Conservation (phyloP, 2,329 filamentous ascomycete species). For the Aphanocladium album region DNA sequence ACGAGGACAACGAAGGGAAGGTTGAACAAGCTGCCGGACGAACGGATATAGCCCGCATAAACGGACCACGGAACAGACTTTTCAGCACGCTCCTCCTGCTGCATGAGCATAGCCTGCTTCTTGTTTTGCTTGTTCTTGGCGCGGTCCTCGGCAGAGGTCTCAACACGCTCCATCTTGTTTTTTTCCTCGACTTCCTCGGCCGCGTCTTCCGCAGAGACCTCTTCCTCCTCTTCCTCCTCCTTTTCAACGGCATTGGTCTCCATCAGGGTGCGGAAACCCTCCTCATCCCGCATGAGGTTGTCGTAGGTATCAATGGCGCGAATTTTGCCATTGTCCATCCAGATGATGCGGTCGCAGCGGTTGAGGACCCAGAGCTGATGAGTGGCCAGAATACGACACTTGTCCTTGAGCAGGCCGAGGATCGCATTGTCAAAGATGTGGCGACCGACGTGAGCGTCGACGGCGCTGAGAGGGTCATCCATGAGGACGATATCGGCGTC, state of each 20-base stretch:
- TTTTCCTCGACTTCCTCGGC: conserved; percentile 38
- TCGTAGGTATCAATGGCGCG: conserved; percentile 84
- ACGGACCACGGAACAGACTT: conserved; percentile 75
- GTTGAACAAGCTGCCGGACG: conserved; percentile 67
- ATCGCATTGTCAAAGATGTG: conserved; percentile 94
- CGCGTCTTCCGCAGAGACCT: conserved; percentile 42
- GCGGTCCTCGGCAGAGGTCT: conserved; percentile 13
- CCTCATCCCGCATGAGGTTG: conserved; percentile 74
- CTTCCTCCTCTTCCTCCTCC: conserved; percentile 49
- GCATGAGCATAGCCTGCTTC: conserved; percentile 64
- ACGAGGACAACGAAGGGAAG: conserved; percentile 59
- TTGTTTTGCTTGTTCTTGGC: conserved; percentile 51
- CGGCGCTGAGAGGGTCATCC: conserved; percentile 65
- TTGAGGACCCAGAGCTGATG: conserved; percentile 92
- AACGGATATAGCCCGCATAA: conserved; percentile 70
- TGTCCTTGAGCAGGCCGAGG: conserved; percentile 78
- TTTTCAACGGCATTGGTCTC: conserved; percentile 73
- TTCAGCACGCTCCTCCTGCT: conserved; percentile 63
- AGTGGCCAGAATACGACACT: conserved; percentile 86
- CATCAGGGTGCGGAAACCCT: conserved; percentile 79
- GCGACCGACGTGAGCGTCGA: conserved; percentile 64
- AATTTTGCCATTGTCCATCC: conserved; percentile 84
- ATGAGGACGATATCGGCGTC: conserved; percentile 63
- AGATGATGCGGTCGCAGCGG: conserved; percentile 85
- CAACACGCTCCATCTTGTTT: conserved; percentile 18